Base-by-base conservation (phyloP, 2,329 filamentous ascomycete species). In the Huntiella savannae region DNA sequence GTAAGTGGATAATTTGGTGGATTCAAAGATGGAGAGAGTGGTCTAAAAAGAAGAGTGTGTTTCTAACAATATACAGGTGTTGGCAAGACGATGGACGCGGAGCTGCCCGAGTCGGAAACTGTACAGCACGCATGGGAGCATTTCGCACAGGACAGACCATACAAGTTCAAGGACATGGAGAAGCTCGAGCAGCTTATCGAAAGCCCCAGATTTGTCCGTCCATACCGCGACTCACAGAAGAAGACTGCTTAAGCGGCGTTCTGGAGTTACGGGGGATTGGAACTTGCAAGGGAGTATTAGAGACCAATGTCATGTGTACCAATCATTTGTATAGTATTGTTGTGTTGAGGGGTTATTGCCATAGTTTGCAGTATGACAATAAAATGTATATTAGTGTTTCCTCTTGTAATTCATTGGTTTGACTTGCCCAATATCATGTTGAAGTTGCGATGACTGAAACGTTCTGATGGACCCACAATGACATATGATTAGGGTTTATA, bases 1-100 rank as follows among this genome's bases (percentile, higher is more conserved):
- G 81, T 50, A 47, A 22, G 39, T 43, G 13, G n/a, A 13, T 28
- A 19, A 13, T 33, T 36, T 11, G 22, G 22, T 28, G 22, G 22
- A 28, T 10, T 28, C 2, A 10, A 10, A 28, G 22, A 28, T 28
- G 3, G 12, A 40, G 5, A 17, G 12, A 5, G 5, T 7, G 13
- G 16, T 4, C 8, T 16, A 10, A 40, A 17, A 28, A 28, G 8
- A 10, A 28, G 6, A 28, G 1, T 28, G 3, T 28, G 13, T n/a
- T 37, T 16, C 13, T 40, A 7, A 6, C 13, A 28, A 43, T 32
- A 22, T 16, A 33, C 32, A 49, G 48, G 48, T 43, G 40, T 49
- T 19, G 48, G 48, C 16, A 49, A 49, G 40, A 49, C 48, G 11
- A 49, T 49, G 48, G 48, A 49, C 13, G 39, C 32, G 13, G 48